Conservation (phyloP, 192 early-diverging fungal genomes). For the Coemansia biformis region DNA sequence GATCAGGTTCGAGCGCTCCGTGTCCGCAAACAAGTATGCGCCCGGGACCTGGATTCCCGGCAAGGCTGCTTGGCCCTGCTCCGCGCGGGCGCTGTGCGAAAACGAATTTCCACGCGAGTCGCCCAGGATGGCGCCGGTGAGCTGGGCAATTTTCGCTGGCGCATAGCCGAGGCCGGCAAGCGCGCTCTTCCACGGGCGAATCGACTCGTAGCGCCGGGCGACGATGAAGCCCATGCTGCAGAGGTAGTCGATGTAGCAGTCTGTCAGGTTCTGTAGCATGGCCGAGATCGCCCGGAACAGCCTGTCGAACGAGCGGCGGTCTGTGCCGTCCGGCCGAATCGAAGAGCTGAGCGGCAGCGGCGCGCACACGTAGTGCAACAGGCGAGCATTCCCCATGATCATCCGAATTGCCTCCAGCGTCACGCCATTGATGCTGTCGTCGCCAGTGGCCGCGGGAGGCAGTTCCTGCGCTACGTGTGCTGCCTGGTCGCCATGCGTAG, state of each 20-base stretch:
- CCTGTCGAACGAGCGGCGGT: conserved; percentile 27
- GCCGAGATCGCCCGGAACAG: conserved; percentile 42
- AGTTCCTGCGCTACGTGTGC: background rate
- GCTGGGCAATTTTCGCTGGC: conserved; percentile 13
- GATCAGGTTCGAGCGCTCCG: conserved; percentile 42
- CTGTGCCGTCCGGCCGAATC: conserved; percentile 26
- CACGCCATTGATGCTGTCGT: background rate
- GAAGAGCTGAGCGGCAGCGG: conserved; percentile 35
- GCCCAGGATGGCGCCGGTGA: conserved; percentile 22
- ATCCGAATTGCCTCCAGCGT: conserved; percentile 16
- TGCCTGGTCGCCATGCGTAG: background rate
- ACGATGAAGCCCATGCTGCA: conserved; percentile 45
- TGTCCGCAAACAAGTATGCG: conserved; percentile 45
- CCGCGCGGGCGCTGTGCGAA: conserved; percentile 1
- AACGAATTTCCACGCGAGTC: conserved; percentile 8
- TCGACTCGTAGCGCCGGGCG: conserved; percentile 34
- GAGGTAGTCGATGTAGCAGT: conserved; percentile 48
- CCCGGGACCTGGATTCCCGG: conserved; percentile 36
- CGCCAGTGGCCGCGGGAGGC: background rate
- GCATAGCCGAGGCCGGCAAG: conserved; percentile 32
- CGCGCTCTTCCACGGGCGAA: conserved; percentile 28
- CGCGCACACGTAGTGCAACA: conserved; percentile 49
- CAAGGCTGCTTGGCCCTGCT: conserved; percentile 11
- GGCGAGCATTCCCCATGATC: conserved; percentile 45
- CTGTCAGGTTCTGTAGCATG: conserved; percentile 45